These are phyloP conservation scores for Termitomyces sp. DNA, from an alignment of 768 basidiomycete species.

Conservation along the genomic window DNA sequence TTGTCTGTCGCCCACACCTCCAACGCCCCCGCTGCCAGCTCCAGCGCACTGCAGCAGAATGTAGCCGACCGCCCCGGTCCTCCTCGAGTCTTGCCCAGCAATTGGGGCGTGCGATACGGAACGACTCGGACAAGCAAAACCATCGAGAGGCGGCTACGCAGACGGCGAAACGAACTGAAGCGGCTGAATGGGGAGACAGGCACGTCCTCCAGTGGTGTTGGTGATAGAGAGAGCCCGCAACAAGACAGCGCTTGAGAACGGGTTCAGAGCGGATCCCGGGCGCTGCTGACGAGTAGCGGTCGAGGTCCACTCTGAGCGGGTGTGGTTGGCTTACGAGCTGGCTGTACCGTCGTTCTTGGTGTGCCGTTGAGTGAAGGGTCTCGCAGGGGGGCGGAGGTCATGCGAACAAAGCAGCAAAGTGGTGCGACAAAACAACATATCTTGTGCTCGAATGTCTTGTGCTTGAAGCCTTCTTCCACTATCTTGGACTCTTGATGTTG, in stretches of 20 bases:
- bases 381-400: neutral
- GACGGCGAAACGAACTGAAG: neutral
- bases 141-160: neutral
- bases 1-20: neutral
- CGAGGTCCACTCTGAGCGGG: neutral
- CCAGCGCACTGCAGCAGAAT: too few species aligned
- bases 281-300: slow-evolving; percentile 3
- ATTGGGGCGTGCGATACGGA: neutral
- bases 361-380: neutral
- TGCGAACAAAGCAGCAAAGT: neutral
- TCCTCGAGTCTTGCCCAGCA: neutral
- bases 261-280: neutral
- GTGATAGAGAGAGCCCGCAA: neutral
- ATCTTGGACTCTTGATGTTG: too few species aligned
- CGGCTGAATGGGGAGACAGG: neutral
- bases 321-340: neutral
- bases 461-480: neutral
- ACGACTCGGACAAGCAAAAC: too few species aligned
- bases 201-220: neutral
- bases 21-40: neutral
- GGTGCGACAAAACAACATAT: neutral
- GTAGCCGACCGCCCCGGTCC: neutral
- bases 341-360: slow-evolving; percentile 1
- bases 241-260: neutral
- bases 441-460: neutral